Evolutionary conservation across 2,329 filamentous ascomycete species (phyloP).

Genomic region (Arachnomyces sp.): DNA sequence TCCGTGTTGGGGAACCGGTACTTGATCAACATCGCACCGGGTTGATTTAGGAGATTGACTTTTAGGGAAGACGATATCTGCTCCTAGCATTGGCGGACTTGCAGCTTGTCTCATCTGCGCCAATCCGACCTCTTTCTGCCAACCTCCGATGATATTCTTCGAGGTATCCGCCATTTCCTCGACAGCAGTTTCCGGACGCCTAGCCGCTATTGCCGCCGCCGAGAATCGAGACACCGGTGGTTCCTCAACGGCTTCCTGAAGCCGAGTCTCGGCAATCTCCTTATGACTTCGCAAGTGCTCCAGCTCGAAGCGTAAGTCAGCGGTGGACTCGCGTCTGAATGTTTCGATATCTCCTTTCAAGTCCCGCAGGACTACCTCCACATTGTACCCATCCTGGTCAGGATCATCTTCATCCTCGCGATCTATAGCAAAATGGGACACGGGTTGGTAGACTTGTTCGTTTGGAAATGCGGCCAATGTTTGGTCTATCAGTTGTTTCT

Average conservation of each 20-base stretch:
- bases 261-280: slow-evolving; percentile 50
- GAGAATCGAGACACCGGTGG: slow-evolving; percentile 26
- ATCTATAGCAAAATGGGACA: slow-evolving; percentile 42
- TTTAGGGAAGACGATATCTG: slow-evolving; percentile 69
- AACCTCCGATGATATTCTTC: slow-evolving; percentile 9
- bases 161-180: slow-evolving; percentile 6
- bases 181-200: slow-evolving; percentile 12
- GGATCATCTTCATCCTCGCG: slow-evolving; percentile 30
- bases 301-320: slow-evolving; percentile 61
- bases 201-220: slow-evolving; percentile 21
- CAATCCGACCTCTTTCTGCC: slow-evolving; percentile 25
- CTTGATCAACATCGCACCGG: slow-evolving; percentile 70
- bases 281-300: slow-evolving; percentile 74
- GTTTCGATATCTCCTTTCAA: slow-evolving; percentile 21
- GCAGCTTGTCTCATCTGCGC: slow-evolving; percentile 52
- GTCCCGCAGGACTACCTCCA: slow-evolving; percentile 20
- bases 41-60: slow-evolving; percentile 79
- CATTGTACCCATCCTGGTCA: slow-evolving; percentile 20
- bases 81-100: slow-evolving; percentile 79
- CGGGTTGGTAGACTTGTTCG: slow-evolving; percentile 38
- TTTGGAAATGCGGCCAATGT: slow-evolving; percentile 44
- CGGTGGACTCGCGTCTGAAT: slow-evolving; percentile 37
- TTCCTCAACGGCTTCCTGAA: slow-evolving; percentile 25
- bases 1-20: slow-evolving; percentile 45
- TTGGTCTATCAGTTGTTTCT: slow-evolving; percentile 68